Base-by-base conservation (phyloP, 2,329 filamentous ascomycete genomes). In the Camptophora hylomeconis region DNA sequence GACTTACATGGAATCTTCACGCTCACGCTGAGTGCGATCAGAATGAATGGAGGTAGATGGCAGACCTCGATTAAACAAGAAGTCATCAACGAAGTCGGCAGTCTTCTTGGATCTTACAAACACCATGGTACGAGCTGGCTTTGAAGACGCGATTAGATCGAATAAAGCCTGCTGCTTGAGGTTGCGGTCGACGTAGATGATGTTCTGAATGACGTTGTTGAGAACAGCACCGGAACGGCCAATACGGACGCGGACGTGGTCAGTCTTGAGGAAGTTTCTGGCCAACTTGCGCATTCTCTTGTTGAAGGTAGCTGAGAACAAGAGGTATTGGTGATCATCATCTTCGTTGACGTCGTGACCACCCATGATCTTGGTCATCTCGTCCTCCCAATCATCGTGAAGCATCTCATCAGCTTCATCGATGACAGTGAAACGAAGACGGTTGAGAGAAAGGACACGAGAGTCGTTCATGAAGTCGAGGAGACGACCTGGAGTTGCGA, bases 371-470 rank as follows among this genome's bases (percentile, higher is more conserved):
- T 72, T 73, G 23, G 66, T 65, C 36, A 95, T 66, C 3, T 86
- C 74, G 0, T 73, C 65, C 20, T 77, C 68, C 82, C 89, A 95
- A 45, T 86, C 80, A 2, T 63, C 50, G 1, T 77, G 65, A 0
- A 98, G 67, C 65, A 98, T 76, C 59, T 98, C 87, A 48, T 98
- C 89, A 1, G 89, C 89, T 50, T 98, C 89, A 36, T 95, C 89
- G 38, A 98, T 75, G 40, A 95, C 71, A 40, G 71, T 73, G 53
- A 75, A 89, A 56, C 76, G 77, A 36, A 94, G 67, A 21, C 87
- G 80, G 13, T 66, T 65, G 28, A 94, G 63, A 0, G 75, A 80
- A 2, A 94, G 58, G 9, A 79, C 47, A 10, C 74, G 54, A 0
- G 75, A 71, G 17, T 74, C 61, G 18, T 28, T 31, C 60, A 95